These are phyloP conservation scores for Moniliophthora roreri DNA, from an alignment of 1,284 basidiomycete genomes.

Conservation along the genomic window DNA sequence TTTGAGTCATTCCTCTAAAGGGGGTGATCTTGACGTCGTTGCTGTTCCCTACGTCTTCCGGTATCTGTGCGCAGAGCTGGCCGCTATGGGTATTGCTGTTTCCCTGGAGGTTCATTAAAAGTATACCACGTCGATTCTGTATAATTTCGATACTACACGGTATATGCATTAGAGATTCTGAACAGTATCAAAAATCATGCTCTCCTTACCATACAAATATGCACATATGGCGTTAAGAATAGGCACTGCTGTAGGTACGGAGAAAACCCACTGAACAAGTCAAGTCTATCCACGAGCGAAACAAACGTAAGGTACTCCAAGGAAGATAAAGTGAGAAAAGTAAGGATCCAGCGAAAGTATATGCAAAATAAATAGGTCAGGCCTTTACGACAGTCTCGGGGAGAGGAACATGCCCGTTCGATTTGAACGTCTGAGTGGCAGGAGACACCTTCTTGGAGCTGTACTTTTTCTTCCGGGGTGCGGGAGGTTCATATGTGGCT, in stretches of 20 bases:
- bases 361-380: not conserved
- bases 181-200: too few relatives aligned
- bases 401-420: not conserved
- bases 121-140: conserved; percentile 1
- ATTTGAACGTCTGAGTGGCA: not conserved
- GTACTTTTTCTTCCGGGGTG: conserved; percentile 16
- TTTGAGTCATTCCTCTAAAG: conserved; percentile 56
- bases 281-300: not conserved
- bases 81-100: conserved; percentile 85
- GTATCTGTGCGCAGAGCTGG: conserved; percentile 83
- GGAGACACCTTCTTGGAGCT: conserved; percentile 11
- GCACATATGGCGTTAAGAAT: too few relatives aligned
- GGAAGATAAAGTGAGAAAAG: not conserved
- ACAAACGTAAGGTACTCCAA: too few relatives aligned
- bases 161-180: too few relatives aligned
- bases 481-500: conserved; percentile 2
- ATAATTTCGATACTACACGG: not conserved
- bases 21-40: conserved; percentile 87
- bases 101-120: conserved; percentile 62
- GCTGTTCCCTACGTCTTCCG: conserved; percentile 96
- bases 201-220: not conserved
- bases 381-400: conserved; percentile 2
- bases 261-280: not conserved
- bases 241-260: too few relatives aligned
- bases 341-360: not conserved